Evolutionary conservation across 2,329 filamentous ascomycete species (phyloP).

Genomic region (Cercospora brassicicola): DNA sequence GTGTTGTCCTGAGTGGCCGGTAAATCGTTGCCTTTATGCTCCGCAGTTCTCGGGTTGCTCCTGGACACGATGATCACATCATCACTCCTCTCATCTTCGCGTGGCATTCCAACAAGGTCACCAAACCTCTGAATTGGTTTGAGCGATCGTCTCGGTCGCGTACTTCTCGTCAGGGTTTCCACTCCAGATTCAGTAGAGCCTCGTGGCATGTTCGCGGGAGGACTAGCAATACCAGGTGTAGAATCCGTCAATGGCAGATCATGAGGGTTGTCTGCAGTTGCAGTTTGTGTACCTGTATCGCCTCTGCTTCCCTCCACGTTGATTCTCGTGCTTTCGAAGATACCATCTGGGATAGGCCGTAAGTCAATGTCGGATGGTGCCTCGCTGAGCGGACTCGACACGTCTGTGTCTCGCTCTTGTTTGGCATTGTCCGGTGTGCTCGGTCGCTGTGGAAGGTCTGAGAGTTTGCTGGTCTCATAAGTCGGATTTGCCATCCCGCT

Average conservation of each 20-base stretch:
- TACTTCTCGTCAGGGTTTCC: background rate
- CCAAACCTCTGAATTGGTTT: background rate
- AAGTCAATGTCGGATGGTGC: background rate
- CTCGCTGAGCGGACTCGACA: background rate
- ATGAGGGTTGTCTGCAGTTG: background rate
- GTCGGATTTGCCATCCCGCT: background rate
- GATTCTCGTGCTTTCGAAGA: background rate
- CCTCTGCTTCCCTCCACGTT: background rate
- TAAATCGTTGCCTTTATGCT: background rate
- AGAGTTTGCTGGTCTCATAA: background rate
- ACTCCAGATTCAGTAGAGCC: background rate
- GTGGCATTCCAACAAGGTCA: background rate
- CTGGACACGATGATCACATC: background rate
- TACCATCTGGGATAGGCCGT: background rate
- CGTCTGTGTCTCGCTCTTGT: background rate
- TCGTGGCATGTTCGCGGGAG: background rate
- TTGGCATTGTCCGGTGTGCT: background rate
- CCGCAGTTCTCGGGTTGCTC: background rate
- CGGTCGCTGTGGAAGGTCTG: background rate
- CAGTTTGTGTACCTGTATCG: background rate
- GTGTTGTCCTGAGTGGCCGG: background rate
- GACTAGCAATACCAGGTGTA: background rate
- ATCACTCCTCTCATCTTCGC: background rate
- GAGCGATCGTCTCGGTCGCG: background rate
- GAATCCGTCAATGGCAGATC: background rate